Evolutionary conservation across 2,329 filamentous ascomycete species (phyloP), one percentile per base, ranked within the genome.

Genomic region (Cadophora gregata): DNA sequence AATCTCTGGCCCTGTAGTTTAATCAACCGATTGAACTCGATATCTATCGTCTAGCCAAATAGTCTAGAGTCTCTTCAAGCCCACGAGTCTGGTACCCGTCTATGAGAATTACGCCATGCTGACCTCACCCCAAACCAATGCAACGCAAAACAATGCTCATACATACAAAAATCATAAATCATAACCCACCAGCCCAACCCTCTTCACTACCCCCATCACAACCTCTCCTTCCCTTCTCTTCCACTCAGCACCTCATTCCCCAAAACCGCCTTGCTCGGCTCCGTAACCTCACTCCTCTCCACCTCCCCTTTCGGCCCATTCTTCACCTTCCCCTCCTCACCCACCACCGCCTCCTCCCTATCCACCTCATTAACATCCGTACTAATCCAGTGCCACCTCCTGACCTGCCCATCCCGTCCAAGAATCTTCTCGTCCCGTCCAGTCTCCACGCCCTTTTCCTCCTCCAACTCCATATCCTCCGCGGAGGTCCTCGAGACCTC

Each of bases 401-500:
- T 72, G 1, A 77, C 62, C n/a, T 69, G 67, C 12, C 63, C 64
- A 3, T 70, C 65, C 16, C 31, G 69, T 3, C 68, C 69, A 29
- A 77, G 70, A 29, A 77, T 77, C 12, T 58, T 58, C 19, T 31
- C 31, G 69, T 77, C 75, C 50, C 75, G 36, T 2, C 66, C 63
- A 2, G 69, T 71, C 21, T 69, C 69, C 7, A 36, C 59, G 10
- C 58, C 61, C 5, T 59, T 60, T 9, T 56, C 19, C 24, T 68
- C 69, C 24, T 63, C 62, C 21, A 76, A 31, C 60, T 77, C 86
- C 81, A 3, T 77, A 72, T 77, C 80, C 42, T 68, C 65, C 10
- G 66, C 69, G n/a, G 69, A 83, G 0, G 86, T 88, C 9, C 81
- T 78, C 0, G 81, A 80, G 1, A 89, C 81, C 0, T 80, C 74